Base-by-base conservation (phyloP, 2,329 filamentous ascomycete genomes). In the Cladophialophora psammophila region DNA sequence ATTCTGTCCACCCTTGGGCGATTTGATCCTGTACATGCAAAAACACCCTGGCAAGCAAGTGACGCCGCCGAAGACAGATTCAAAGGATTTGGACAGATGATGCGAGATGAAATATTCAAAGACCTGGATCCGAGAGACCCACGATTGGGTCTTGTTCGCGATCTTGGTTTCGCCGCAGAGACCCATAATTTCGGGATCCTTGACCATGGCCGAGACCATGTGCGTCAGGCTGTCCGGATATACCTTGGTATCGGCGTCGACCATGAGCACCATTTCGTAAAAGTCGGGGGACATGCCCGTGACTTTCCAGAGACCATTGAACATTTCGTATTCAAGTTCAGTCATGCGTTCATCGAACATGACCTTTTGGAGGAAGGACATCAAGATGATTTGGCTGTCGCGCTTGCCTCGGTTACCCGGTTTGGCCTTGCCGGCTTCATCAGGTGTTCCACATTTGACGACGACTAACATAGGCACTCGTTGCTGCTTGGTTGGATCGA, bases 341-440 rank as follows among this genome's bases (percentile, higher is more conserved):
- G 96, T 99, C 95, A 99, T 99, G 69, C 95, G 91, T 81, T 99
- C 96, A 78, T 99, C 95, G 75, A 99, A 99, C 95, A 99, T 99
- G 76, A 99, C 95, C 83, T 99, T 99, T 78, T 99, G 95, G 73
- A 99, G 83, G 86, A 99, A 99, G 5, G 94, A 97, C 95, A 99
- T 99, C 72, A 99, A 86, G 74, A 99, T 95, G 76, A 99, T 97
- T 80, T 99, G 95, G 83, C 93, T 97, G 85, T 99, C 95, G 78
- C 95, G 92, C 85, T 99, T 99, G 80, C 95, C 96, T 81, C 95
- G 89, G 81, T 99, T 99, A 74, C 95, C 95, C 12, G 96, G 93
- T 81, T 99, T 99, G 65, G 91, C 86, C 74, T 91, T 90, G 48
- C 80, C 84, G 36, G 88, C 86, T 81, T 99, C 95, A 63, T 93